A percentile compares a stretch with the other conserved stretches of the same genome.
phyloP scores from a whole-genome alignment of 192 early-diverging fungal genomes.

The Coemansia sp. region DNA sequence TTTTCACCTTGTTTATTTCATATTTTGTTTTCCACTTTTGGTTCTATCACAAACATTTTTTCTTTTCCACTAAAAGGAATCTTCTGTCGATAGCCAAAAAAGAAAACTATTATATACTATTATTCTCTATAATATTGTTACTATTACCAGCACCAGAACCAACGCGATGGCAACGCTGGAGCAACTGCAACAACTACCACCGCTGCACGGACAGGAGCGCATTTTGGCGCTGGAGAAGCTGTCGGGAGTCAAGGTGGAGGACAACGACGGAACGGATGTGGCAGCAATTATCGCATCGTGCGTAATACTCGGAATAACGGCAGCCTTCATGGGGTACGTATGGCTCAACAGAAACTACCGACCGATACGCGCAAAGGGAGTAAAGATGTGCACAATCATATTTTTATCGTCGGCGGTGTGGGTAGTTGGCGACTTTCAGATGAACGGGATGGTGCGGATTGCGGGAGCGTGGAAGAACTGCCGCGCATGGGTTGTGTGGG shows the following conservation, averaged over 20 bases:
- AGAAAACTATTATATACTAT: not conserved
- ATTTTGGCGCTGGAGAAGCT: conserved; percentile 17
- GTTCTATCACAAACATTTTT: no score
- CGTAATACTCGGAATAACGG: conserved; percentile 10
- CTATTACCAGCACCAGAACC: not conserved
- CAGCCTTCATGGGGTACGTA: conserved; percentile 17
- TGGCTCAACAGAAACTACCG: conserved; percentile 29
- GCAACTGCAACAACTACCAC: conserved; percentile 14
- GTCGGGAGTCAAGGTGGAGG: conserved; percentile 3
- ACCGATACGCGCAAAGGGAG: conserved; percentile 28
- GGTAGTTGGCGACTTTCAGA: conserved; percentile 25
- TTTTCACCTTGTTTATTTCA: no score
- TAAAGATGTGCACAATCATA: conserved; percentile 33
- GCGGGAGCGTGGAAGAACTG: conserved; percentile 25
- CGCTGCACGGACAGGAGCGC: conserved; percentile 24
- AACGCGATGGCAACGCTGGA: conserved; percentile 11
- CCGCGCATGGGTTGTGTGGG: conserved; percentile 33
- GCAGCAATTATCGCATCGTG: conserved; percentile 8
- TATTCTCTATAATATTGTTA: not conserved
- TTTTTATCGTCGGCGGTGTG: conserved; percentile 9
- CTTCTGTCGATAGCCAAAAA: no score
- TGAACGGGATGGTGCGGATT: conserved; percentile 19
- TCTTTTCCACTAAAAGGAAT: no score
- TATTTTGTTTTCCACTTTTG: no score
- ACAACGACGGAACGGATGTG: conserved; percentile 19